phyloP scores from a whole-genome alignment of 495 filamentous ascomycete genomes.

The Penicillium pancosmium region DNA sequence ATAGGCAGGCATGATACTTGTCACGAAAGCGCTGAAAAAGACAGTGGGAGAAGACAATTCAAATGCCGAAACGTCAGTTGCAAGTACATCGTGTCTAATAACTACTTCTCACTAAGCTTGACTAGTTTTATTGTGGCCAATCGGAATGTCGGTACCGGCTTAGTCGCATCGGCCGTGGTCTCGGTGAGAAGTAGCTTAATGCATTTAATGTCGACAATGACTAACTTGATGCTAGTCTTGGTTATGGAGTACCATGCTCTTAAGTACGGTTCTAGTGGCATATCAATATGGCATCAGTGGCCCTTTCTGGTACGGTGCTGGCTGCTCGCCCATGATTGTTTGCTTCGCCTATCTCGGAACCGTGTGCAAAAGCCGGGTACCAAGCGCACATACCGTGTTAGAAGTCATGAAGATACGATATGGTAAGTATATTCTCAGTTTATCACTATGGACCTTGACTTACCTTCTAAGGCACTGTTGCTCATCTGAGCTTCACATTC shows the following conservation, averaged over 20 bases:
- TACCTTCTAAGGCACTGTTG: neutral
- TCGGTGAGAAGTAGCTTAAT: neutral
- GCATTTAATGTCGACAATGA: neutral
- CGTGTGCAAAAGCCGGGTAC: conserved; percentile 84
- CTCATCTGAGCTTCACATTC: conserved; percentile 7
- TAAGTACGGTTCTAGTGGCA: conserved; percentile 82
- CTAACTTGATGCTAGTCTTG: conserved; percentile 61
- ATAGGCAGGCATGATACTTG: conserved; percentile 70
- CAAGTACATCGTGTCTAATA: neutral
- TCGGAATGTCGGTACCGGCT: conserved; percentile 49
- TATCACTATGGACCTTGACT: conserved; percentile 66
- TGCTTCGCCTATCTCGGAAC: conserved; percentile 66
- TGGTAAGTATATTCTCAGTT: conserved; percentile 85
- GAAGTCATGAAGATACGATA: conserved; percentile 68
- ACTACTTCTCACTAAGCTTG: neutral
- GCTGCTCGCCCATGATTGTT: conserved; percentile 30
- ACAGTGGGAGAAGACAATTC: conserved; percentile 39
- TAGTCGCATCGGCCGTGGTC: conserved; percentile 92
- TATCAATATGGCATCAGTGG: conserved; percentile 92
- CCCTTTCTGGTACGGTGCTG: conserved; percentile 78
- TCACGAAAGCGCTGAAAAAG: conserved; percentile 77
- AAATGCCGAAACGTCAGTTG: conserved; percentile 92
- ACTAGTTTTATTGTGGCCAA: neutral
- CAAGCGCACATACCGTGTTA: conserved; percentile 85
- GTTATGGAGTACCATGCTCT: conserved; percentile 71